Conservation (phyloP, 2,329 filamentous ascomycete species). For the Fusarium xylarioides region DNA sequence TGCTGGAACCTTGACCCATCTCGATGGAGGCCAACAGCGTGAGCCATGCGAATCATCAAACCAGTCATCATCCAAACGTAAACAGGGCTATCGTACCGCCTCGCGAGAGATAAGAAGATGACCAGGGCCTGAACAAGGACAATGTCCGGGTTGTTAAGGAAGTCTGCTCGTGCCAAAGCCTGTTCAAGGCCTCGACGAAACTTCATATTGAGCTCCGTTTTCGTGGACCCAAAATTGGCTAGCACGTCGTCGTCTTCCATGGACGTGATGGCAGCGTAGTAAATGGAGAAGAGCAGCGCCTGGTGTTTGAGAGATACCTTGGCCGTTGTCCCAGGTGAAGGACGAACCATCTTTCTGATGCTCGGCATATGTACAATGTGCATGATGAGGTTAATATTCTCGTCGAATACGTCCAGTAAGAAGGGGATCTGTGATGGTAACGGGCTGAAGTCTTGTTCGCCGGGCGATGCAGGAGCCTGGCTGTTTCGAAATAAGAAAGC, state of each 20-base stretch:
- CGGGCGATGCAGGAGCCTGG: conserved; percentile 41
- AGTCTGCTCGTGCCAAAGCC: conserved; percentile 68
- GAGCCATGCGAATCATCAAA: conserved; percentile 65
- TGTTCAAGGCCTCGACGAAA: conserved; percentile 67
- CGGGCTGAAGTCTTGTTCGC: conserved; percentile 56
- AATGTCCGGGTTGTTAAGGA: conserved; percentile 67
- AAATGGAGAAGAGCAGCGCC: conserved; percentile 65
- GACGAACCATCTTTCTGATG: conserved; percentile 46
- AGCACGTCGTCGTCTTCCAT: conserved; percentile 67
- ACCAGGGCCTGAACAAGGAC: conserved; percentile 69
- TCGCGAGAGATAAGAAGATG: conserved; percentile 65
- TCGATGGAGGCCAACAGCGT: conserved; percentile 64
- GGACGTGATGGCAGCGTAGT: conserved; percentile 63
- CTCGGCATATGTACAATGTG: conserved; percentile 58
- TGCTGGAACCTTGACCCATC: conserved; percentile 63
- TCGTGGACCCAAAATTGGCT: conserved; percentile 60
- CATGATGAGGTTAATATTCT: conserved; percentile 59
- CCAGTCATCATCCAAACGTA: conserved; percentile 73
- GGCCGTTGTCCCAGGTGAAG: conserved; percentile 45
- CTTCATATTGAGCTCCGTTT: conserved; percentile 54
- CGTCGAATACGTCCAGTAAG: conserved; percentile 58
- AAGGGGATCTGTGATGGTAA: conserved; percentile 65
- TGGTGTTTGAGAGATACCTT: conserved; percentile 55
- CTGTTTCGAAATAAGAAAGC: conserved; percentile 63
- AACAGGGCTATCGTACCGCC: conserved; percentile 60